Conservation (phyloP, 345 rosid genomes). For the Eucalyptus caleyi region DNA sequence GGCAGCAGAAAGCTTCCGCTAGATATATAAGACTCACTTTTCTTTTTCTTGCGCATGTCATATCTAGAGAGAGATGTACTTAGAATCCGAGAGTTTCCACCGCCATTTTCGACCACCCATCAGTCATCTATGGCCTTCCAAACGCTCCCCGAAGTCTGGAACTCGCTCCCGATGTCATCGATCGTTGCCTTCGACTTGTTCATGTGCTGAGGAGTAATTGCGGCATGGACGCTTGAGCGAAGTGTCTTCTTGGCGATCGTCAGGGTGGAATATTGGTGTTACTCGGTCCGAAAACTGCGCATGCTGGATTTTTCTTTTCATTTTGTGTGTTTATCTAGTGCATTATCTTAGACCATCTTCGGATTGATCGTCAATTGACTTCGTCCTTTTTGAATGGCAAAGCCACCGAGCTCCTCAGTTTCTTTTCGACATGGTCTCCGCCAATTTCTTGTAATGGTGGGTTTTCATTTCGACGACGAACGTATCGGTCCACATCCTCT, state of each 20-base stretch:
- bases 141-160: fast-evolving
- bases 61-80: not conserved
- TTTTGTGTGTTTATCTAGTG: not conserved
- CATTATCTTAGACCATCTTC: too few relatives aligned
- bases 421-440: not conserved
- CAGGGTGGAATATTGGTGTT: not conserved
- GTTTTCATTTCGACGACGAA: not conserved
- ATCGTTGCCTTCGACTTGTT: not conserved
- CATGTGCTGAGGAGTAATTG: not conserved
- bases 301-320: not conserved
- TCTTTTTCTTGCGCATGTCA: not conserved
- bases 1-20: not conserved
- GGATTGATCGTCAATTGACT: not conserved
- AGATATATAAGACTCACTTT: not conserved
- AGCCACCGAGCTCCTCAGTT: not conserved
- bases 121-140: not conserved
- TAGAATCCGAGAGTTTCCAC: not conserved
- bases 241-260: not conserved
- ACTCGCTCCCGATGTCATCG: not conserved
- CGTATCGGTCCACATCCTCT: not conserved
- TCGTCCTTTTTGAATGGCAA: too few relatives aligned
- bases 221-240: not conserved
- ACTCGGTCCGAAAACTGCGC: not conserved
- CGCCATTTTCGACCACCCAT: not conserved
- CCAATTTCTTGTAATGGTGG: not conserved